Percentiles rank a stretch among this genome's conserved stretches.
Evolutionary conservation across 495 filamentous ascomycete species (phyloP).

Genomic region (Neurospora sp.): DNA sequence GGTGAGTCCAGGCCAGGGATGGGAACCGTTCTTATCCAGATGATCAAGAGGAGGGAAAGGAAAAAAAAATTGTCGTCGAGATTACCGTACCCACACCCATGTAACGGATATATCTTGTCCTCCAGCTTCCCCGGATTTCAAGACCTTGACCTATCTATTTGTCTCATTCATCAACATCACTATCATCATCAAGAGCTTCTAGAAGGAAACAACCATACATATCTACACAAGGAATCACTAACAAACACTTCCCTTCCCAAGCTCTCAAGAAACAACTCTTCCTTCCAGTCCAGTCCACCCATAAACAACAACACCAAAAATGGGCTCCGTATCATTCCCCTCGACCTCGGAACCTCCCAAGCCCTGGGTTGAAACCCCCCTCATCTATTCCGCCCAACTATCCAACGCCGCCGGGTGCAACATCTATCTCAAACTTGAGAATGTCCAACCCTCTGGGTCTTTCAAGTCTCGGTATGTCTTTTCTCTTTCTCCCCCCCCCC

Average conservation of each 20-base stretch:
- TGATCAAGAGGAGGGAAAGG: background rate
- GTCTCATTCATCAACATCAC: background rate
- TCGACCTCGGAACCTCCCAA: slow-evolving; percentile 22
- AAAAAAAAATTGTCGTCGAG: background rate
- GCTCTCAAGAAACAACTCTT: background rate
- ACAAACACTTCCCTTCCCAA: background rate
- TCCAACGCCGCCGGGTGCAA: slow-evolving; percentile 65
- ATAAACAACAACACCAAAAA: slow-evolving; percentile 9
- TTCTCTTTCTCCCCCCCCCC: too few relatives aligned
- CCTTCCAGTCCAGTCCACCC: background rate
- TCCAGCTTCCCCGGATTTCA: background rate
- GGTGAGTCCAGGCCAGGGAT: background rate
- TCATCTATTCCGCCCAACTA: slow-evolving; percentile 56
- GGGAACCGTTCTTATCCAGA: background rate
- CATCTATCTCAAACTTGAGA: slow-evolving; percentile 89
- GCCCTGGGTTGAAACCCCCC: slow-evolving; percentile 66
- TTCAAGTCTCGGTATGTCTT: slow-evolving; percentile 72
- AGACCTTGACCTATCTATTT: background rate
- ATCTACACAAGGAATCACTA: background rate
- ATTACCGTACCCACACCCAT: background rate
- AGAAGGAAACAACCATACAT: background rate
- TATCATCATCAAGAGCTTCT: background rate
- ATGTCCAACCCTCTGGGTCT: slow-evolving; percentile 82
- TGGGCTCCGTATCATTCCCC: slow-evolving; percentile 24
- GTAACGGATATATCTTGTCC: background rate